Conservation (phyloP, 1,284 basidiomycete genomes). For the Ustilago trichophora region DNA sequence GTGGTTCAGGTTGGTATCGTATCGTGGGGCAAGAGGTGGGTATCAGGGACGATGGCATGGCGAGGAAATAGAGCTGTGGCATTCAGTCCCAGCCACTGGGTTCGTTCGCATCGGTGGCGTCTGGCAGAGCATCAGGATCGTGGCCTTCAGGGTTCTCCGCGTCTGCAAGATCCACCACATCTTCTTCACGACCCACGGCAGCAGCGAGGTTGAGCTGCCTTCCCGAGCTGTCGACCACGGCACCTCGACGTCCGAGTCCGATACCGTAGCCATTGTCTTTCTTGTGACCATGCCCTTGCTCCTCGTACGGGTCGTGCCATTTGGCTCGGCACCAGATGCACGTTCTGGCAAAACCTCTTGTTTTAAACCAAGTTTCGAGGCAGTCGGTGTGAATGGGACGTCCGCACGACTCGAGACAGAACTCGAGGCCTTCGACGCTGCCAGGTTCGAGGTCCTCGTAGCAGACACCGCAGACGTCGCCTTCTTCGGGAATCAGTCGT, state of each 20-base stretch:
- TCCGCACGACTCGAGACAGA: slow-evolving; percentile 40
- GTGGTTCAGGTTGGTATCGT: too few species aligned
- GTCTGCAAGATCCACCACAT: too few species aligned
- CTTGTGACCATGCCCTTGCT: background rate
- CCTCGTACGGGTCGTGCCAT: slow-evolving; percentile 10
- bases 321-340: slow-evolving; percentile 46
- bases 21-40: too few species aligned
- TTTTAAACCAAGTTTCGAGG: slow-evolving; percentile 34
- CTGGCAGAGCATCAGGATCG: too few species aligned
- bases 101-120: background rate
- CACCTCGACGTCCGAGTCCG: slow-evolving; percentile 11
- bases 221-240: slow-evolving; percentile 20
- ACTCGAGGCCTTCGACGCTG: slow-evolving; percentile 31
- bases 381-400: slow-evolving; percentile 43
- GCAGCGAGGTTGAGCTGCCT: slow-evolving; percentile 41
- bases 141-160: too few species aligned
- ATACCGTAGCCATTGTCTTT: slow-evolving; percentile 33
- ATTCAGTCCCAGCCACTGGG: slow-evolving; percentile 2
- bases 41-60: too few species aligned
- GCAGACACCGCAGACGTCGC: slow-evolving; percentile 44
- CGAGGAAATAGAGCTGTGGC: too few species aligned
- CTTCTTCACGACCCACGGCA: slow-evolving; percentile 15
- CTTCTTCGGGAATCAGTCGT: slow-evolving; percentile 27
- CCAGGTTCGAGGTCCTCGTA: slow-evolving; percentile 42
- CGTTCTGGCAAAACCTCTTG: slow-evolving; percentile 13